Percentiles rank a stretch among this genome's conserved stretches.
phyloP scores from a whole-genome alignment of 495 filamentous ascomycete genomes.

The Penicillium waksmanii region DNA sequence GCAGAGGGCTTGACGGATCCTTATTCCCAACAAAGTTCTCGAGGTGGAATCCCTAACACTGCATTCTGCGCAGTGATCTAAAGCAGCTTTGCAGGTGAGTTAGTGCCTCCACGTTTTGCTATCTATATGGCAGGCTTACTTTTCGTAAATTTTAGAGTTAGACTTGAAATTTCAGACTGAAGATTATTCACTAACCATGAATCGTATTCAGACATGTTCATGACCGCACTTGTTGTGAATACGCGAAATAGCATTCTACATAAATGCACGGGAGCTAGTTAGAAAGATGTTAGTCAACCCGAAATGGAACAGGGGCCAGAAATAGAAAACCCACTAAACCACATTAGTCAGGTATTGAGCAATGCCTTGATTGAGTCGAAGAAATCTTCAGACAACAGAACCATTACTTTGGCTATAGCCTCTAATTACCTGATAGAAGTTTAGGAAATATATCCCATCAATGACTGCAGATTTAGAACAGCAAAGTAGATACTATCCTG shows the following conservation, averaged over 20 bases:
- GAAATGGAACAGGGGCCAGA: not conserved
- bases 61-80: no score
- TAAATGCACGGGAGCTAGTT: not conserved
- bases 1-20: no score
- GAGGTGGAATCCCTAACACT: no score
- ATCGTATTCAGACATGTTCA: not conserved
- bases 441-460: not conserved
- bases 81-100: no score
- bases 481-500: not conserved
- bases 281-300: no score
- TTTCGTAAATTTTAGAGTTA: not conserved
- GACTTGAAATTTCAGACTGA: not conserved
- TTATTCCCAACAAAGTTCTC: no score
- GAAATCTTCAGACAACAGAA: not conserved
- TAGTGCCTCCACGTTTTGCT: no score
- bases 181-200: not conserved
- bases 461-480: not conserved
- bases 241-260: not conserved
- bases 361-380: not conserved
- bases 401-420: not conserved
- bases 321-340: not conserved
- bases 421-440: not conserved
- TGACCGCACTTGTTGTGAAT: not conserved
- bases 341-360: not conserved
- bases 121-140: no score